Conservation (phyloP, 140 eudicot species). For the Erigeron philadelphicus region DNA sequence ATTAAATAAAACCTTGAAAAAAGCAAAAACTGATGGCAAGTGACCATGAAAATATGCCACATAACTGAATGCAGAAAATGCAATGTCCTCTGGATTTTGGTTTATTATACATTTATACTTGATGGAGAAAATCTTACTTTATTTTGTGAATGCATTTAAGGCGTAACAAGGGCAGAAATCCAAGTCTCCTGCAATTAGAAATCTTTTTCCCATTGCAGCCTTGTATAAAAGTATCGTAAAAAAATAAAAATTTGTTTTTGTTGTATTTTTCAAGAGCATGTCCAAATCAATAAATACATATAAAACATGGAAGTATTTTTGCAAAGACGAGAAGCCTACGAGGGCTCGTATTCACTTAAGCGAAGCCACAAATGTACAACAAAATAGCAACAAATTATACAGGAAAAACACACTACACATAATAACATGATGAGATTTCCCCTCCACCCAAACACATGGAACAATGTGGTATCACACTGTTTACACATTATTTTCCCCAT, state of each 20-base stretch:
- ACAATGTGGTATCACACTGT: conserved; percentile 35
- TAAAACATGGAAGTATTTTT: conserved; percentile 1
- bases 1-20: too few species aligned
- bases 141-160: too few species aligned
- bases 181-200: conserved; percentile 22
- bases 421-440: conserved; percentile 32
- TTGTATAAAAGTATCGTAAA: background rate
- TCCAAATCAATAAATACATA: background rate
- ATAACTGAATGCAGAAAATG: too few species aligned
- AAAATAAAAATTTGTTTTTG: background rate
- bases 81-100: too few species aligned
- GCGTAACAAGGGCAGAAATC: conserved; percentile 25
- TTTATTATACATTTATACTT: too few species aligned
- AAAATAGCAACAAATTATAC: conserved; percentile 38
- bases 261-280: background rate
- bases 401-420: conserved; percentile 37
- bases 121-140: too few species aligned
- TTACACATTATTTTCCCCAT: conserved; percentile 49
- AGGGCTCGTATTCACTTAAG: conserved; percentile 32
- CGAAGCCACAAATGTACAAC: conserved; percentile 35
- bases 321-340: conserved; percentile 19
- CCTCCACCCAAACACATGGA: conserved; percentile 34
- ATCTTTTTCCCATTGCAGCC: background rate
- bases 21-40: too few species aligned
- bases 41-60: too few species aligned